Evolutionary conservation across 495 filamentous ascomycete genomes (phyloP).

Genomic region (Neurospora sp.): DNA sequence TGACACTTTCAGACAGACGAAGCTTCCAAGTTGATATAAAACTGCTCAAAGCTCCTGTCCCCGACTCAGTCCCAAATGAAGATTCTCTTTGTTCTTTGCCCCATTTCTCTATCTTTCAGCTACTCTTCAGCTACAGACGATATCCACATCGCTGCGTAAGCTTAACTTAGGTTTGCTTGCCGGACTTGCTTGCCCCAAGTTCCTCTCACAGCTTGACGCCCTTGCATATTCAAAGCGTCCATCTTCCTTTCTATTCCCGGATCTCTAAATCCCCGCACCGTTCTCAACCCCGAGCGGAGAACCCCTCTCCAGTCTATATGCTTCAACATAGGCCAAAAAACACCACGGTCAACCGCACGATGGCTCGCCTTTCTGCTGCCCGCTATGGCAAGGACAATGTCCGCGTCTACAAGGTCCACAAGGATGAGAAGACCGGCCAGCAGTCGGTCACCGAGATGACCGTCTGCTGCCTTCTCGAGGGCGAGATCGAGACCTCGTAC

Average conservation of each 20-base stretch:
- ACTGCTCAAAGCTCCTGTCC: background rate
- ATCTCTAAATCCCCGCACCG: background rate
- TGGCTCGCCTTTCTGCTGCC: constrained; percentile 59
- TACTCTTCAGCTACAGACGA: background rate
- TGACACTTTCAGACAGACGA: background rate
- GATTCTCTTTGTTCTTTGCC: background rate
- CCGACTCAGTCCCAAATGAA: background rate
- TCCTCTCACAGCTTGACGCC: background rate
- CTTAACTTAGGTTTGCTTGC: background rate
- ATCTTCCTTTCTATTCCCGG: background rate
- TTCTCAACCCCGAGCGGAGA: background rate
- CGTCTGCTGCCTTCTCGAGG: constrained; percentile 80
- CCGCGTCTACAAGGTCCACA: constrained; percentile 88
- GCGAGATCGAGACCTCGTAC: constrained; percentile 87
- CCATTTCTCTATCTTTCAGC: background rate
- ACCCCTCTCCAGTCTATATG: background rate
- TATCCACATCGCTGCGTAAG: background rate
- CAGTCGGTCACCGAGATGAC: constrained; percentile 94
- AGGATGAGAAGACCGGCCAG: constrained; percentile 58
- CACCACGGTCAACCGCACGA: constrained; percentile 16
- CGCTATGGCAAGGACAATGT: constrained; percentile 97
- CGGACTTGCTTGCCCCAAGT: background rate
- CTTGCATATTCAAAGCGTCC: background rate
- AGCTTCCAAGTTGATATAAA: background rate
- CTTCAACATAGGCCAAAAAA: background rate